Conservation (phyloP, 306 rosid genomes). For the Coriaria nepalensis region DNA sequence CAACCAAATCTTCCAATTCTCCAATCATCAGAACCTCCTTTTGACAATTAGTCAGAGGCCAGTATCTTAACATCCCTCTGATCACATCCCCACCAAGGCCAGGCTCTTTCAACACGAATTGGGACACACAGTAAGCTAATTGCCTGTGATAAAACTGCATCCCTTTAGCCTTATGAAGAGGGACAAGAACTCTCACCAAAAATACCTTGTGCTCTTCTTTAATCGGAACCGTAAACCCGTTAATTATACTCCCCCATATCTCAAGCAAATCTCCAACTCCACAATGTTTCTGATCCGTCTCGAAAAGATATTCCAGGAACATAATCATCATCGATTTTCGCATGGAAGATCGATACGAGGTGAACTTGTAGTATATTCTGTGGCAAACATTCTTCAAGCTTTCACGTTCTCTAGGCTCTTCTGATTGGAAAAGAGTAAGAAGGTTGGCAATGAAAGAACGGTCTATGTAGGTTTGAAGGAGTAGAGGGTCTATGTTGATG, state of each 20-base stretch:
- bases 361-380: constrained; percentile 46
- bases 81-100: constrained; percentile 68
- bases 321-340: constrained; percentile 66
- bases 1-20: constrained; percentile 77
- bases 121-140: constrained; percentile 65
- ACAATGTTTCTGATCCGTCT: constrained; percentile 45
- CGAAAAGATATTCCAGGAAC: constrained; percentile 47
- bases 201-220: constrained; percentile 87
- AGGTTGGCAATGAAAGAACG: constrained; percentile 42
- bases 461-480: constrained; percentile 25
- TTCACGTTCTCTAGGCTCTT: constrained; percentile 67
- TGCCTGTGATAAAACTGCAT: constrained; percentile 57
- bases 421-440: constrained; percentile 54
- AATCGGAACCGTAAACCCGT: constrained; percentile 72
- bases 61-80: constrained; percentile 60
- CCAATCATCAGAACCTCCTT: constrained; percentile 64
- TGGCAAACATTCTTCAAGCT: constrained; percentile 60
- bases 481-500: constrained; percentile 20
- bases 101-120: constrained; percentile 85
- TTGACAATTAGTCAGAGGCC: constrained; percentile 74
- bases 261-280: constrained; percentile 79
- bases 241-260: constrained; percentile 82
- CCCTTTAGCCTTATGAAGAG: constrained; percentile 65
- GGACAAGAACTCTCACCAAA: constrained; percentile 69
- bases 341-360: constrained; percentile 41